Evolutionary conservation across 108 stramenopile genomes (phyloP).

Genomic region (Licmophora abbreviata): DNA sequence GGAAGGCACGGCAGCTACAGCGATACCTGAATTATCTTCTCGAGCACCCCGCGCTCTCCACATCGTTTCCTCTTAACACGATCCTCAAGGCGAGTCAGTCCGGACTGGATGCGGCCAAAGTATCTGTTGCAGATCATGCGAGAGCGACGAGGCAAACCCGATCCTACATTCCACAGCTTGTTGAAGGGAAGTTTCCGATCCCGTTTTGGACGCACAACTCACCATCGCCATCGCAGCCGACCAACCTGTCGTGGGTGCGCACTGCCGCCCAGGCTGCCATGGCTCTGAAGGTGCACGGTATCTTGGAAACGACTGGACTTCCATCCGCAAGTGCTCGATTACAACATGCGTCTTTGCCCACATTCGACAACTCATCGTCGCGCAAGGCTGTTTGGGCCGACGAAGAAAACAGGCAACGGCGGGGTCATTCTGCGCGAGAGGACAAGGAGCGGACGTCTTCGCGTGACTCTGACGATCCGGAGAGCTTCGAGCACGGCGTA

Average conservation of each 20-base stretch:
- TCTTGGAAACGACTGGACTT: slow-evolving; percentile 77
- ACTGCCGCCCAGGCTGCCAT: slow-evolving; percentile 82
- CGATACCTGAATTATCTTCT: slow-evolving; percentile 78
- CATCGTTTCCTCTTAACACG: slow-evolving; percentile 78
- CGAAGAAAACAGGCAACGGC: slow-evolving; percentile 18
- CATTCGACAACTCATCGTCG: slow-evolving; percentile 37
- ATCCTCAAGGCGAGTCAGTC: slow-evolving; percentile 79
- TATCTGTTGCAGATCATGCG: slow-evolving; percentile 52
- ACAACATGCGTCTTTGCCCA: slow-evolving; percentile 81
- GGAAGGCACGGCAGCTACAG: slow-evolving; percentile 45
- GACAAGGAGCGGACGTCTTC: background rate
- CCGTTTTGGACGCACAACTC: slow-evolving; percentile 16
- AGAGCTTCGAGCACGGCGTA: slow-evolving; percentile 71
- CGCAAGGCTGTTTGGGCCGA: slow-evolving; percentile 47
- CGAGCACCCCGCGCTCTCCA: slow-evolving; percentile 72
- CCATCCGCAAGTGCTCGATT: slow-evolving; percentile 75
- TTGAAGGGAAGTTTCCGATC: slow-evolving; percentile 33
- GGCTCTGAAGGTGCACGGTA: slow-evolving; percentile 78
- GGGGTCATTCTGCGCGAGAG: background rate
- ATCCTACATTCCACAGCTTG: slow-evolving; percentile 30
- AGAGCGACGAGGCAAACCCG: slow-evolving; percentile 30
- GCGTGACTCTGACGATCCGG: slow-evolving; percentile 4
- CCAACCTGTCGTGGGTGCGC: slow-evolving; percentile 73
- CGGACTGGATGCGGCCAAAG: slow-evolving; percentile 76
- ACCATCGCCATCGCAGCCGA: slow-evolving; percentile 11